phyloP scores from a whole-genome alignment of 2,329 filamentous ascomycete species.

The Phoma sp. region DNA sequence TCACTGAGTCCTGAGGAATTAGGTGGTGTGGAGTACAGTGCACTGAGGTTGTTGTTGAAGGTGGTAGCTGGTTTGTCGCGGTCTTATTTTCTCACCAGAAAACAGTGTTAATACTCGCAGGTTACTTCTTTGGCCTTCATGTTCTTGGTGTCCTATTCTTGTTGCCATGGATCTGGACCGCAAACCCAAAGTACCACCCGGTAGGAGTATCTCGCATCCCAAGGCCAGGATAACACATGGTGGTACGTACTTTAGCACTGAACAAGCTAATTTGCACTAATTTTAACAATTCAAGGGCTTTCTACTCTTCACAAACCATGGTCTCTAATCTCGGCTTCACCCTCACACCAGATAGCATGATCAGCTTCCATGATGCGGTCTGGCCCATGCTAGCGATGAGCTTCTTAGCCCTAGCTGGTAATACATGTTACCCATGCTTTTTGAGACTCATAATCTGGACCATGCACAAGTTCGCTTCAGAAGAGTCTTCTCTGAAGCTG shows the following conservation, averaged over 20 bases:
- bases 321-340: conserved; percentile 62
- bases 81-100: too few species aligned
- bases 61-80: conserved; percentile 50
- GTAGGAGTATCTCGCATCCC: conserved; percentile 53
- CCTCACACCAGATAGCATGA: conserved; percentile 64
- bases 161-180: conserved; percentile 55
- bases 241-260: conserved; percentile 50
- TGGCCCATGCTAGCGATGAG: conserved; percentile 58
- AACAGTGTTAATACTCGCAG: conserved; percentile 19
- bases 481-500: conserved; percentile 47
- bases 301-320: conserved; percentile 59
- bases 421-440: conserved; percentile 65
- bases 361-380: conserved; percentile 60
- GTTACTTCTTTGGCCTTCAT: conserved; percentile 58
- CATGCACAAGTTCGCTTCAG: conserved; percentile 56
- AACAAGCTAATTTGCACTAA: not conserved
- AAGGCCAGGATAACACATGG: conserved; percentile 56
- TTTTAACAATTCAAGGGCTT: conserved; percentile 13
- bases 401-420: conserved; percentile 59
- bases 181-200: conserved; percentile 53
- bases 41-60: conserved; percentile 57
- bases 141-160: conserved; percentile 57
- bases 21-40: conserved; percentile 60
- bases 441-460: conserved; percentile 65
- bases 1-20: conserved; percentile 53